Evolutionary conservation across 2,329 filamentous ascomycete species (phyloP).

Genomic region (Didymella segeticola): DNA sequence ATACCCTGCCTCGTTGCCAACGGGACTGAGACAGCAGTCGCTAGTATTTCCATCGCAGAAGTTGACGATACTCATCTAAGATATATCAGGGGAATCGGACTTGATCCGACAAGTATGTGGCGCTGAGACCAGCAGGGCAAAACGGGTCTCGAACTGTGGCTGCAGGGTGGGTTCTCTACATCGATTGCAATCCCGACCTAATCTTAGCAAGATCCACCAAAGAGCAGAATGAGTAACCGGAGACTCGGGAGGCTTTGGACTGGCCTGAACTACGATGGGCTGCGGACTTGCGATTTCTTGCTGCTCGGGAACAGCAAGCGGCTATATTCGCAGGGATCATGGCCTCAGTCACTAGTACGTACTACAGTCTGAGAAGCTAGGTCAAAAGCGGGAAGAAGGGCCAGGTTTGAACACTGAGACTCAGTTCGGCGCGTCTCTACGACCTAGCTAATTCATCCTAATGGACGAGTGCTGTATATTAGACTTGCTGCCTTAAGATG

Average conservation of each 20-base stretch:
- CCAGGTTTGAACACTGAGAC: background rate
- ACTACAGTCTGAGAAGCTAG: background rate
- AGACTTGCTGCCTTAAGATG: no score
- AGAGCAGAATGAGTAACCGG: slow-evolving; percentile 6
- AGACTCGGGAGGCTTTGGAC: background rate
- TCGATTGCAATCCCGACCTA: slow-evolving; percentile 6
- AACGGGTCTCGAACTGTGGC: background rate
- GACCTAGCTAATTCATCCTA: no score
- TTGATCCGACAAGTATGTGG: background rate
- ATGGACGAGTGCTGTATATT: no score
- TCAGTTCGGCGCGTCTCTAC: no score
- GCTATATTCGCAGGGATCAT: background rate
- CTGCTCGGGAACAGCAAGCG: background rate
- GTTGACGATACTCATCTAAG: background rate
- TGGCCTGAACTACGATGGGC: slow-evolving; percentile 5
- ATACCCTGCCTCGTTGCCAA: background rate
- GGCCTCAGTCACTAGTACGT: background rate
- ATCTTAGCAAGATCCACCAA: background rate
- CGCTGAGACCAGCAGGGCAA: background rate
- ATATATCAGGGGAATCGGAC: background rate
- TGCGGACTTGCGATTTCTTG: background rate
- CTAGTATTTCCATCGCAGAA: background rate
- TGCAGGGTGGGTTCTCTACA: background rate
- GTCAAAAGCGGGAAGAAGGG: background rate
- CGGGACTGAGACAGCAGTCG: background rate